Evolutionary conservation across 2,329 filamentous ascomycete genomes (phyloP).

Genomic region (Chaetomiaceae sp.): DNA sequence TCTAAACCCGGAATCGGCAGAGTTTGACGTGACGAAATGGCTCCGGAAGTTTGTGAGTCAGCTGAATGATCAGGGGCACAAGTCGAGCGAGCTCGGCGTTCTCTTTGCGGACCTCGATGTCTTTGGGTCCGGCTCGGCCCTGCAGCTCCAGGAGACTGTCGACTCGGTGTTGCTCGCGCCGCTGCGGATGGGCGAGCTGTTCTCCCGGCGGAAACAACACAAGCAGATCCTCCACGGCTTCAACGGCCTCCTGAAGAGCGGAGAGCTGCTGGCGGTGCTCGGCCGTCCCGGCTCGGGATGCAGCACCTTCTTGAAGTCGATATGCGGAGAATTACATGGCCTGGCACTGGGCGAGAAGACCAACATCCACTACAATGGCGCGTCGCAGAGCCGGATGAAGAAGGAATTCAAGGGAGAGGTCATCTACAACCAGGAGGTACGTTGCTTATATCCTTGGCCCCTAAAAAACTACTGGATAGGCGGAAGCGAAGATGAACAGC

Average conservation of each 20-base stretch:
- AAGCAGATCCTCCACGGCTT: slow-evolving; percentile 61
- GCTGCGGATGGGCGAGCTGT: slow-evolving; percentile 50
- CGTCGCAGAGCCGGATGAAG: slow-evolving; percentile 48
- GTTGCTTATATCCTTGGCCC: too few relatives aligned
- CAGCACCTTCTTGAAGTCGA: slow-evolving; percentile 58
- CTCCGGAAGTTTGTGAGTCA: slow-evolving; percentile 35
- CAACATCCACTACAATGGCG: slow-evolving; percentile 58
- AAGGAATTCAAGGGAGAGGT: slow-evolving; percentile 61
- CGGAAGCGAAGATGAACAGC: too few relatives aligned
- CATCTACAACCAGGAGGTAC: slow-evolving; percentile 66
- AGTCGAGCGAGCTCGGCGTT: slow-evolving; percentile 51
- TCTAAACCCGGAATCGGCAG: slow-evolving; percentile 35
- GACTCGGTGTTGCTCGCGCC: slow-evolving; percentile 54
- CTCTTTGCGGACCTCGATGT: slow-evolving; percentile 62
- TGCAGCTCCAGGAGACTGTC: slow-evolving; percentile 66
- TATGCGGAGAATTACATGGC: slow-evolving; percentile 56
- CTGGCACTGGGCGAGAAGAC: slow-evolving; percentile 48
- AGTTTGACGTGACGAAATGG: slow-evolving; percentile 42
- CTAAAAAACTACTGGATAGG: too few relatives aligned
- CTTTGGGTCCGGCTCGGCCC: slow-evolving; percentile 59
- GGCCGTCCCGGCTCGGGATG: slow-evolving; percentile 63
- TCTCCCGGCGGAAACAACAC: slow-evolving; percentile 41
- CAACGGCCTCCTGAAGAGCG: slow-evolving; percentile 57
- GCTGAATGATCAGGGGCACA: slow-evolving; percentile 52
- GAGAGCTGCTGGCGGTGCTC: slow-evolving; percentile 65